Evolutionary conservation across 139 green algal genomes (phyloP).

Genomic region (Chlamydomonas incerta): DNA sequence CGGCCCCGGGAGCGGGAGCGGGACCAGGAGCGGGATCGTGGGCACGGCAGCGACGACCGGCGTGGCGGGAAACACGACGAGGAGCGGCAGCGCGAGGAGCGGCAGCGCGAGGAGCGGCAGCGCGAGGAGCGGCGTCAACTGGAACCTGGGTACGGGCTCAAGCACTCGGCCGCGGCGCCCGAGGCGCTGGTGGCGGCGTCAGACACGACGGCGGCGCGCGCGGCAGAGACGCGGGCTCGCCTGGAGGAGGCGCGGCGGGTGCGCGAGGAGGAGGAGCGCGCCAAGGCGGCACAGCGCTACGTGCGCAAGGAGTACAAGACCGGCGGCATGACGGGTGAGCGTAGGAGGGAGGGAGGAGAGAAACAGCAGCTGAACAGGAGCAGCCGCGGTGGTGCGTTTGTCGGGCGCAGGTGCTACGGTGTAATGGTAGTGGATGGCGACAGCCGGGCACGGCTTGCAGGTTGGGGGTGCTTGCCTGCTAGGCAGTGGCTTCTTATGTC

Average conservation of each 20-base stretch:
- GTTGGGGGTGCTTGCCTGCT: too few species aligned
- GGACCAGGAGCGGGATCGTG: conserved; percentile 11
- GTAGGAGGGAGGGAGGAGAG: too few species aligned
- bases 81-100: not conserved
- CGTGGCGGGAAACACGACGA: not conserved
- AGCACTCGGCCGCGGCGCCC: conserved; percentile 36
- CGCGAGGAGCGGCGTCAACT: too few species aligned
- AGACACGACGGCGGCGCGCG: conserved; percentile 12
- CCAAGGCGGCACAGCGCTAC: conserved; percentile 62
- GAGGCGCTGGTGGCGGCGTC: conserved; percentile 3
- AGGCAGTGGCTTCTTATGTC: too few species aligned
- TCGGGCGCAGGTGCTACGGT: too few species aligned
- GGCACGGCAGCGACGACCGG: not conserved
- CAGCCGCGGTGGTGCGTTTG: too few species aligned
- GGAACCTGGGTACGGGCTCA: conserved; percentile 42
- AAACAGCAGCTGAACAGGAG: too few species aligned
- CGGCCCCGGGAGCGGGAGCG: not conserved
- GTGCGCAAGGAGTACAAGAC: conserved; percentile 66
- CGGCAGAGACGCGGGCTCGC: conserved; percentile 63
- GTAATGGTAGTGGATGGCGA: too few species aligned
- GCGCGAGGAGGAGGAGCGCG: conserved; percentile 69
- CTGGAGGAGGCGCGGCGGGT: conserved; percentile 75
- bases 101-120: not conserved
- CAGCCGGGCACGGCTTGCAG: too few species aligned
- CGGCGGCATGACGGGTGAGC: conserved; percentile 62